Evolutionary conservation across 805 yeast genomes (phyloP), one percentile per base, ranked within the genome.

Genomic region (Myxozyma neotropica): DNA sequence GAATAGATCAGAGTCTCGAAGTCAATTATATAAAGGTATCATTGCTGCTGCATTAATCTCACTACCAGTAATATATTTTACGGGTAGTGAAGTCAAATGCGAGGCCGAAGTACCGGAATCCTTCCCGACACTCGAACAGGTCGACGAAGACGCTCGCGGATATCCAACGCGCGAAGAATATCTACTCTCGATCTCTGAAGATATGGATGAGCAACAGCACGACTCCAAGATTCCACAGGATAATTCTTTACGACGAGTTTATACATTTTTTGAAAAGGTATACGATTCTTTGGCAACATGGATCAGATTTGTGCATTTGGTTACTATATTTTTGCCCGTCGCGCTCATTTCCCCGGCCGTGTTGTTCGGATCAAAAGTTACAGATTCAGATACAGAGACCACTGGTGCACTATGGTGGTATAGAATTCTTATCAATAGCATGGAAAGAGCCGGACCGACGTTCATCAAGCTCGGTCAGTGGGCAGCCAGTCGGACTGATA

Each of bases 401-500:
- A 69, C 79, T 2, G 96, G 96, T 0, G 81, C 88, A 1, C 67
- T 80, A 19, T 42, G 83, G 21, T 93, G 97, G 97, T 92, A 81
- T 73, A 73, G 74, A 54, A 73, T 83, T 48, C 74, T 93, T 21
- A 79, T 89, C 50, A 73, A 81, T 71, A 76, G 87, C 0, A 83
- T 94, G 58, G 96, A 93, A 72, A 63, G 77, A 17, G 97, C 96
- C 0, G 99, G 99, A 0, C 96, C 98, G 2, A 87, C 96, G 2
- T 94, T 77, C 64, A 75, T 78, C 58, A 77, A 77, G 68, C 80
- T 94, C 58, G 99, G 98, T 2, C 99, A 94, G 76, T 94, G 99
- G 99, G 99, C 99, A 0, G 97, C 97, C 1, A 88, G 96, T 10
- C 82, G 99, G 73, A 89, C 96, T 0, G 99, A 94, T 74, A 87